Percentiles rank a stretch among this genome's conserved stretches.
Evolutionary conservation across 768 basidiomycete genomes (phyloP).

Genomic region (Tylopilus subfusipes): DNA sequence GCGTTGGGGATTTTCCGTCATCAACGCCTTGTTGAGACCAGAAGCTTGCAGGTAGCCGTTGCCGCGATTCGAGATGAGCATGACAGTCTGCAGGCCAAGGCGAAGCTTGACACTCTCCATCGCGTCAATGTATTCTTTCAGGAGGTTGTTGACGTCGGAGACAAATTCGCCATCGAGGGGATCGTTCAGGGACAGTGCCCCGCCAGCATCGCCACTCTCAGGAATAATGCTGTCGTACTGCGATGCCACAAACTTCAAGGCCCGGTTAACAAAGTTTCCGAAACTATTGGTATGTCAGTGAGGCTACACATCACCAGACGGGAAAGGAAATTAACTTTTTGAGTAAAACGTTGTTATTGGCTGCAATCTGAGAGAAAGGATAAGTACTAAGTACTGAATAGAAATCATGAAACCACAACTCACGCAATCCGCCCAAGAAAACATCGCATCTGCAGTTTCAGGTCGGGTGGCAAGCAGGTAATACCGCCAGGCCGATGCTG

Average conservation of each 20-base stretch:
- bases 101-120: constrained; percentile 94
- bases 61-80: constrained; percentile 84
- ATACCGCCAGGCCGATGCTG: constrained; percentile 94
- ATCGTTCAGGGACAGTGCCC: constrained; percentile 67
- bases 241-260: constrained; percentile 86
- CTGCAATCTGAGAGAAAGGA: constrained; percentile 57
- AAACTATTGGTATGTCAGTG: constrained; percentile 48
- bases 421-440: constrained; percentile 95
- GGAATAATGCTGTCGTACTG: constrained; percentile 81
- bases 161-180: constrained; percentile 72
- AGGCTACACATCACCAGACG: background rate
- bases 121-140: constrained; percentile 76
- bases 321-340: constrained; percentile 65
- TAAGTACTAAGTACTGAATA: constrained; percentile 3
- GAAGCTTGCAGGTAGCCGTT: constrained; percentile 95
- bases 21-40: constrained; percentile 85
- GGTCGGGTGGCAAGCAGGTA: constrained; percentile 91
- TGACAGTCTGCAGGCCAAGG: constrained; percentile 80
- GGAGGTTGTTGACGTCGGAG: constrained; percentile 68
- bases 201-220: constrained; percentile 66
- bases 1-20: constrained; percentile 74
- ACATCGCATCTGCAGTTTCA: constrained; percentile 92
- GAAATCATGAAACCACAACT: constrained; percentile 24
- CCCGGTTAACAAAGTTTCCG: constrained; percentile 96
- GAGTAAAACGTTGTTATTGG: constrained; percentile 89